These are phyloP conservation scores for Colletotrichum noveboracense DNA, from an alignment of 2,329 filamentous ascomycete species.

Conservation along the genomic window DNA sequence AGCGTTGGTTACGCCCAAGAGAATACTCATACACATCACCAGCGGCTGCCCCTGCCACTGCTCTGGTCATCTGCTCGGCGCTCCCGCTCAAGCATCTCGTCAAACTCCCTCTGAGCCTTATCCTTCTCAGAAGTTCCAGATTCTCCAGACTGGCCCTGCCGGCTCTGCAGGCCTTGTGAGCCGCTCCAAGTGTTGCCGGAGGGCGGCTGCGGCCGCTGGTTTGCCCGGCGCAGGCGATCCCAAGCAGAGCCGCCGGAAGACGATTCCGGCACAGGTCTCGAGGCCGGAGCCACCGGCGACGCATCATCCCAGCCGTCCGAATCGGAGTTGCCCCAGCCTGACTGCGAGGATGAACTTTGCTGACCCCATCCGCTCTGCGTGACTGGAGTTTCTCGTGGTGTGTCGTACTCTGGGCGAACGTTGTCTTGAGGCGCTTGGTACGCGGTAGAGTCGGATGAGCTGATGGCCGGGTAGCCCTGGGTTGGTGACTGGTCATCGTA, in stretches of 20 bases:
- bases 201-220: conserved; percentile 16
- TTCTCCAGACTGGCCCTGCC: conserved; percentile 23
- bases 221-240: conserved; percentile 49
- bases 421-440: neutral
- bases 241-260: conserved; percentile 41
- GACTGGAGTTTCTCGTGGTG: neutral
- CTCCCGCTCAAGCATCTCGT: conserved; percentile 52
- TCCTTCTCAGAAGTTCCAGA: conserved; percentile 40
- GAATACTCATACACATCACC: neutral
- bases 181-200: neutral
- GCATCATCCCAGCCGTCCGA: conserved; percentile 37
- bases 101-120: conserved; percentile 57
- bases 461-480: conserved; percentile 2
- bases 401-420: neutral
- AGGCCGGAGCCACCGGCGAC: conserved; percentile 44
- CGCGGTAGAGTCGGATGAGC: neutral
- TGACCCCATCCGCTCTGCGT: neutral
- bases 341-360: neutral
- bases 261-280: neutral
- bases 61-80: conserved; percentile 23
- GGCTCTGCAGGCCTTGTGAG: conserved; percentile 5
- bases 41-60: neutral
- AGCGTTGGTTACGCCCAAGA: neutral
- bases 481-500: neutral
- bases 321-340: neutral